A percentile compares a stretch with the other conserved stretches of the same genome.
phyloP scores from a whole-genome alignment of 1,284 basidiomycete species.

The Fomitopsis pinicola region DNA sequence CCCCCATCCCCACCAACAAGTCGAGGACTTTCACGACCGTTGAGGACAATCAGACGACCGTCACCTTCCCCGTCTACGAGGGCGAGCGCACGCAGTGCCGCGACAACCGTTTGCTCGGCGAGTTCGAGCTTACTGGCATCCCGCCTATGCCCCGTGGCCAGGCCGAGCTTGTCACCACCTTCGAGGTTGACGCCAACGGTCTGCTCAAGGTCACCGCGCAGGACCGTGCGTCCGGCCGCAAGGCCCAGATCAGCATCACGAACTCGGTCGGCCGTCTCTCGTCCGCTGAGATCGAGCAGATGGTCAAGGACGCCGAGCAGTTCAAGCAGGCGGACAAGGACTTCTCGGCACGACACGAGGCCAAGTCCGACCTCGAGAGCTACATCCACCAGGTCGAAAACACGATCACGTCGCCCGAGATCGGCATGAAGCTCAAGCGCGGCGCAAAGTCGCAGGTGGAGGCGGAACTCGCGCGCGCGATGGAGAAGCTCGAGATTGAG shows the following conservation, averaged over 20 bases:
- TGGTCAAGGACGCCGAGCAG: slow-evolving; percentile 98
- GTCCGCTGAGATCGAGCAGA: slow-evolving; percentile 92
- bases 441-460: slow-evolving; percentile 91
- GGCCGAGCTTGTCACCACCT: slow-evolving; percentile 94
- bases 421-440: slow-evolving; percentile 96
- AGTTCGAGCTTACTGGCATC: slow-evolving; percentile 95
- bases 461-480: slow-evolving; percentile 91
- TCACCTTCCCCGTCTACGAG: slow-evolving; percentile 99
- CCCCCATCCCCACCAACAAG: slow-evolving; percentile 96
- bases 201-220: slow-evolving; percentile 92
- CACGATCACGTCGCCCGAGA: slow-evolving; percentile 91
- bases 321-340: slow-evolving; percentile 97
- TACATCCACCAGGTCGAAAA: slow-evolving; percentile 94
- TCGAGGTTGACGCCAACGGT: slow-evolving; percentile 98
- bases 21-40: slow-evolving; percentile 95
- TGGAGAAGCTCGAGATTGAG: slow-evolving; percentile 96
- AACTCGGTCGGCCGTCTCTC: slow-evolving; percentile 97
- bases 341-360: slow-evolving; percentile 93
- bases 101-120: slow-evolving; percentile 94
- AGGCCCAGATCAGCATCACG: slow-evolving; percentile 94
- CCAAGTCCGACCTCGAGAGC: slow-evolving; percentile 93
- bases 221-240: slow-evolving; percentile 94
- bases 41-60: slow-evolving; percentile 97
- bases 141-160: slow-evolving; percentile 96
- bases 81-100: slow-evolving; percentile 97